Percentiles rank a stretch among this genome's conserved stretches.
phyloP scores from a whole-genome alignment of 1,284 basidiomycete species.

The Malassezia arunalokei region DNA sequence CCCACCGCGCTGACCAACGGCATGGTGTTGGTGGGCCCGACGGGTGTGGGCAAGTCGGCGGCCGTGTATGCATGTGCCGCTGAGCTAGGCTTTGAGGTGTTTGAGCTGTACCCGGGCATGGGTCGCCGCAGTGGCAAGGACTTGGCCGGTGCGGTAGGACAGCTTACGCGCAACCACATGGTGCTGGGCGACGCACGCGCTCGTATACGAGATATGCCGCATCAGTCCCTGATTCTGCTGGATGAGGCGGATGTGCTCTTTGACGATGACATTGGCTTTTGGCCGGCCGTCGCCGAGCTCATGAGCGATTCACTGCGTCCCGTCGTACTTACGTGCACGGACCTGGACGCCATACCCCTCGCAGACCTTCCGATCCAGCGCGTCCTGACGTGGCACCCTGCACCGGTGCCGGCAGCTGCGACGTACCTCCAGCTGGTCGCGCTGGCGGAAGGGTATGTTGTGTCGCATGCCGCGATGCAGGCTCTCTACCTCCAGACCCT shows the following conservation, averaged over 20 bases:
- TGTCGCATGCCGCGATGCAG: slow-evolving; percentile 45
- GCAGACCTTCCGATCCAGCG: slow-evolving; percentile 25
- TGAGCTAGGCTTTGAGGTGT: slow-evolving; percentile 82
- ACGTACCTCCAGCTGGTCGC: slow-evolving; percentile 64
- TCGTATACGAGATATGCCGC: slow-evolving; percentile 18
- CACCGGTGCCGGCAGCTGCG: background rate
- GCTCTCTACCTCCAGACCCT: background rate
- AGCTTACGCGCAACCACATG: slow-evolving; percentile 68
- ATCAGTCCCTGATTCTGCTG: slow-evolving; percentile 81
- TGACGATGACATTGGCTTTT: slow-evolving; percentile 79
- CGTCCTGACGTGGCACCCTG: slow-evolving; percentile 22
- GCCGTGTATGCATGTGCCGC: slow-evolving; percentile 40
- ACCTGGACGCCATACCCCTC: slow-evolving; percentile 20
- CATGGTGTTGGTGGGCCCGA: slow-evolving; percentile 61
- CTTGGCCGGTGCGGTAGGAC: slow-evolving; percentile 70
- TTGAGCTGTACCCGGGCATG: slow-evolving; percentile 93
- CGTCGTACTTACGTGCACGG: slow-evolving; percentile 35
- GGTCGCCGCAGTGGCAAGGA: slow-evolving; percentile 63
- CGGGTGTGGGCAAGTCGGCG: slow-evolving; percentile 37
- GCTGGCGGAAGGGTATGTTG: slow-evolving; percentile 59
- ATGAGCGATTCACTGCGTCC: slow-evolving; percentile 32
- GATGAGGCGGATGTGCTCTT: slow-evolving; percentile 93
- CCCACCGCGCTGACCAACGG: slow-evolving; percentile 20
- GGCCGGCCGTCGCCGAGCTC: slow-evolving; percentile 55
- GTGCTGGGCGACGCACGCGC: slow-evolving; percentile 17